phyloP scores from a whole-genome alignment of 192 early-diverging fungal species.

The Linderina pennispora region DNA sequence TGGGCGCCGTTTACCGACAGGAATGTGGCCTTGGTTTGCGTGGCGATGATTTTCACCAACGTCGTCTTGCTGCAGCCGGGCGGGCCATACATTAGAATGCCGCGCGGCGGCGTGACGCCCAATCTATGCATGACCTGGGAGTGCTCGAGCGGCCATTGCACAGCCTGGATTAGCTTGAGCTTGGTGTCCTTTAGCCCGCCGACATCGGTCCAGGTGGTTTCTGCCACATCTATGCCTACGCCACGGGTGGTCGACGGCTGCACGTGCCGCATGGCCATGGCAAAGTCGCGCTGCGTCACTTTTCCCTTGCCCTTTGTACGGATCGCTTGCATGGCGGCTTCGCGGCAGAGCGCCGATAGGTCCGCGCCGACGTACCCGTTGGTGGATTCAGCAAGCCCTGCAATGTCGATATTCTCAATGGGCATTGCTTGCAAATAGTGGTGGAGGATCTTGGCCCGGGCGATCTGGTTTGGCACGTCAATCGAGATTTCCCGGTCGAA shows the following conservation, averaged over 20 bases:
- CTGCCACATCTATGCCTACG: conserved; percentile 54
- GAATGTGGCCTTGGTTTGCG: conserved; percentile 66
- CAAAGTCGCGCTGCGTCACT: conserved; percentile 57
- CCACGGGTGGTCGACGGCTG: conserved; percentile 71
- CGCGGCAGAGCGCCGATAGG: conserved; percentile 74
- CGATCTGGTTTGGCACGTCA: conserved; percentile 63
- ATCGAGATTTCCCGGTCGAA: conserved; percentile 98
- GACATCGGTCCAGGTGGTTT: conserved; percentile 73
- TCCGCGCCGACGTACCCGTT: conserved; percentile 96
- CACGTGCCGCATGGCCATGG: conserved; percentile 52
- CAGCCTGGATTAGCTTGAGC: conserved; percentile 66
- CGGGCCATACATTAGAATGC: conserved; percentile 93
- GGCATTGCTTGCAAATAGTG: conserved; percentile 54
- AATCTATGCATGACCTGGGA: conserved; percentile 60
- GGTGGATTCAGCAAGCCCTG: conserved; percentile 54
- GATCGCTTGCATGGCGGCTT: conserved; percentile 56
- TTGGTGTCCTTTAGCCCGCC: conserved; percentile 86
- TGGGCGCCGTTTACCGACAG: conserved; percentile 51
- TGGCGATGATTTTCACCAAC: conserved; percentile 80
- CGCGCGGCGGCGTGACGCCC: conserved; percentile 75
- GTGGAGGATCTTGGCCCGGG: conserved; percentile 59
- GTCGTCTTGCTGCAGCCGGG: conserved; percentile 99
- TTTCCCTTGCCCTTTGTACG: conserved; percentile 1
- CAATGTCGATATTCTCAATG: conserved; percentile 49
- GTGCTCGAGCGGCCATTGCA: conserved; percentile 85